Percentiles rank a stretch among this genome's conserved stretches.
phyloP scores from a whole-genome alignment of 2,329 filamentous ascomycete genomes.

The Penicillium sp. region DNA sequence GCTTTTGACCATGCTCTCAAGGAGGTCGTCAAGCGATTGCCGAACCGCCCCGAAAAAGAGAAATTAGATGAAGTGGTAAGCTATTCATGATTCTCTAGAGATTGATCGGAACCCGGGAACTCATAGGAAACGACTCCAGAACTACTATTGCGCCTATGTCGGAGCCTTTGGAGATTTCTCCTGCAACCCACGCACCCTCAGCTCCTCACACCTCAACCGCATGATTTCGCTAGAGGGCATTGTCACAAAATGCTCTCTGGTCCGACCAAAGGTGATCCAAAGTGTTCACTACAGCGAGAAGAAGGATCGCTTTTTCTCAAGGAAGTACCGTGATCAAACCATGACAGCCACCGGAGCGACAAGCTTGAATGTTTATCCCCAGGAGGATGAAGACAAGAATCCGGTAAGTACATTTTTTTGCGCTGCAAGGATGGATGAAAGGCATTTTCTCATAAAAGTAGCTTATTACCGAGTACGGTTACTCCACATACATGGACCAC shows the following conservation, averaged over 20 bases:
- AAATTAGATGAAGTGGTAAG: constrained; percentile 65
- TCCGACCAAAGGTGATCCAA: constrained; percentile 94
- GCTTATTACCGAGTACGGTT: constrained; percentile 90
- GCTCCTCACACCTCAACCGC: constrained; percentile 82
- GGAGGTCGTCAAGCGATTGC: constrained; percentile 74
- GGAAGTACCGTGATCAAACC: constrained; percentile 92
- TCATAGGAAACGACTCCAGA: constrained; percentile 19
- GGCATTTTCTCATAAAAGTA: constrained; percentile 19
- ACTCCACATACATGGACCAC: constrained; percentile 91
- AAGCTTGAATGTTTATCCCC: constrained; percentile 87
- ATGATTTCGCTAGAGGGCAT: constrained; percentile 98
- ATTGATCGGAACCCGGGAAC: not conserved
- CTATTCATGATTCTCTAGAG: not conserved
- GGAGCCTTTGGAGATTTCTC: constrained; percentile 93
- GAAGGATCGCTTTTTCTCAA: constrained; percentile 77
- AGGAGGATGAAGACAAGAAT: constrained; percentile 88
- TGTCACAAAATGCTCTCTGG: constrained; percentile 90
- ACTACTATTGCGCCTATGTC: constrained; percentile 93
- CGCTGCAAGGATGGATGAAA: not conserved
- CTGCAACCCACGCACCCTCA: constrained; percentile 89
- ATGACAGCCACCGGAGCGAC: constrained; percentile 85
- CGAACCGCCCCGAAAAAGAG: constrained; percentile 68
- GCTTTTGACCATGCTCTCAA: constrained; percentile 90
- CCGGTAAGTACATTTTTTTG: constrained; percentile 44
- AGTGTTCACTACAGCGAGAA: constrained; percentile 94